Conservation (phyloP, 495 filamentous ascomycete genomes). For the Podospora conica region DNA sequence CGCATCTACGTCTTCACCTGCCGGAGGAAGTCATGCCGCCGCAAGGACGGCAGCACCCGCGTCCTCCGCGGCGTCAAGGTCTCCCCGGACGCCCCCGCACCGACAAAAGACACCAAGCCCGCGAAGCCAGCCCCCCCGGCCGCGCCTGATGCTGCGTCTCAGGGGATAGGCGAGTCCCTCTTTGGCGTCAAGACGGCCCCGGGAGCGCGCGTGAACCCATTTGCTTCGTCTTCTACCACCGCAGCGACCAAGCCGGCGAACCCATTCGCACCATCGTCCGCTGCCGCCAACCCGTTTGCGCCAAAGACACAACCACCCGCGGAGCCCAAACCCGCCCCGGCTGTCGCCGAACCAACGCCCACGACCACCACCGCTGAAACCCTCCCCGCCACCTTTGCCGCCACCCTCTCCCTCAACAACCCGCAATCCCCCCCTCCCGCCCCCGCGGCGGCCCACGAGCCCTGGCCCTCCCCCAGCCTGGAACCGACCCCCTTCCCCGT, state of each 20-base stretch:
- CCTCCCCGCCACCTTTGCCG: slow-evolving; percentile 63
- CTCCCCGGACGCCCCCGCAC: slow-evolving; percentile 23
- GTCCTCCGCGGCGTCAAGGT: slow-evolving; percentile 60
- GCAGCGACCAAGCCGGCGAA: slow-evolving; percentile 29
- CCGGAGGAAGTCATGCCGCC: slow-evolving; percentile 67
- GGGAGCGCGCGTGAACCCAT: slow-evolving; percentile 38
- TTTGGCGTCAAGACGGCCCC: slow-evolving; percentile 45
- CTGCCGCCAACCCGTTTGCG: slow-evolving; percentile 33
- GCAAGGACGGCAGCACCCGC: slow-evolving; percentile 74
- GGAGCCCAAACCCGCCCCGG: slow-evolving; percentile 15
- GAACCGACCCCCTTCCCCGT: slow-evolving; percentile 67
- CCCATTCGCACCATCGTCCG: slow-evolving; percentile 24
- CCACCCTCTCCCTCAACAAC: slow-evolving; percentile 47
- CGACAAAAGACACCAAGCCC: slow-evolving; percentile 17
- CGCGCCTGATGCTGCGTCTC: slow-evolving; percentile 13
- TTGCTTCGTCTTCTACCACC: slow-evolving; percentile 36
- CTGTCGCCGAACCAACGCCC: slow-evolving; percentile 3
- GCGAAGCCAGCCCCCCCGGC: slow-evolving; percentile 7
- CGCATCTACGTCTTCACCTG: slow-evolving; percentile 82
- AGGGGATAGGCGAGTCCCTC: slow-evolving; percentile 47
- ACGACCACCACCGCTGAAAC: not conserved
- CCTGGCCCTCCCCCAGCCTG: slow-evolving; percentile 65
- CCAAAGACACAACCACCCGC: slow-evolving; percentile 3
- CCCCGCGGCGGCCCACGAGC: slow-evolving; percentile 46
- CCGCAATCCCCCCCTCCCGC: slow-evolving; percentile 23